Evolutionary conservation across 1,284 basidiomycete genomes (phyloP).

Genomic region (Rhodotorula sp.): DNA sequence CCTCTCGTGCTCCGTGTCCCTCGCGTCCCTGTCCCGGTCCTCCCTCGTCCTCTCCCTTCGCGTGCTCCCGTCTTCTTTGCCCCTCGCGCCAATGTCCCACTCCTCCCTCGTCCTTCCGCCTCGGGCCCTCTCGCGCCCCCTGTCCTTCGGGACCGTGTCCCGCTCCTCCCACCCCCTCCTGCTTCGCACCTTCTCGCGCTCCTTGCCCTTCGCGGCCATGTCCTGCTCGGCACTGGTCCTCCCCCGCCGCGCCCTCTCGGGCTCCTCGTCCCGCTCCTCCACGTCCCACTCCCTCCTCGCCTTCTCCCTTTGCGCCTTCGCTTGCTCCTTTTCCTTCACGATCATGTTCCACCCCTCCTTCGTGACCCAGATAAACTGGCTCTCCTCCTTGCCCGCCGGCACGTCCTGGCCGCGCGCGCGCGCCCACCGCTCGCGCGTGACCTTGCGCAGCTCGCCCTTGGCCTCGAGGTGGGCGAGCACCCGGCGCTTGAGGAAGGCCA

Average conservation of each 20-base stretch:
- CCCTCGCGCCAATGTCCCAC: too few relatives aligned
- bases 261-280: background rate
- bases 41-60: too few relatives aligned
- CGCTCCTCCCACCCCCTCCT: too few relatives aligned
- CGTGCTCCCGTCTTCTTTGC: too few relatives aligned
- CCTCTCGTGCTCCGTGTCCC: background rate
- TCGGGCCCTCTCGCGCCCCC: too few relatives aligned
- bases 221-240: too few relatives aligned
- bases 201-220: too few relatives aligned
- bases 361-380: background rate
- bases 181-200: too few relatives aligned
- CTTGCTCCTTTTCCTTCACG: too few relatives aligned
- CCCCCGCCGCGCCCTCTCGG: background rate
- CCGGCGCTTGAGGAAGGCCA: constrained; percentile 19
- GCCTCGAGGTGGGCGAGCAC: constrained; percentile 15
- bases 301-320: too few relatives aligned
- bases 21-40: background rate
- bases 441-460: constrained; percentile 20
- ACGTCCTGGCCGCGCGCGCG: background rate
- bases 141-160: too few relatives aligned
- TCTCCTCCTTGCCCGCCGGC: background rate
- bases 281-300: background rate
- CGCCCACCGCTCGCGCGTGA: constrained; percentile 10
- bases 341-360: background rate
- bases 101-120: too few relatives aligned